Evolutionary conservation across 768 basidiomycete genomes (phyloP).

Genomic region (Suillus spraguei): DNA sequence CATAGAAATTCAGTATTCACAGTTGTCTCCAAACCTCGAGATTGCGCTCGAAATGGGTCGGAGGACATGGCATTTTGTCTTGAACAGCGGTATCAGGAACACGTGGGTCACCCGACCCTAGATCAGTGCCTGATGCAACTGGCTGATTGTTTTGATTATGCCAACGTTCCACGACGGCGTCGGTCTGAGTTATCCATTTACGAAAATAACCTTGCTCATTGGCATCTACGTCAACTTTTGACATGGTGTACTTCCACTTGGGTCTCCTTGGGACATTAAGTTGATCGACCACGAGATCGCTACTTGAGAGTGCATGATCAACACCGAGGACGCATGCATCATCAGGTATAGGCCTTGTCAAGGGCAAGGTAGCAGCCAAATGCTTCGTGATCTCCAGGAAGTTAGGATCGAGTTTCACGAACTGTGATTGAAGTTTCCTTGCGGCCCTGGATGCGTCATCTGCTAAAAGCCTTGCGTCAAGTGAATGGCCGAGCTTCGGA

Average conservation of each 20-base stretch:
- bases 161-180: slow-evolving; percentile 58
- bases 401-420: slow-evolving; percentile 57
- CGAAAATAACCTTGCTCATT: slow-evolving; percentile 87
- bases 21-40: slow-evolving; percentile 95
- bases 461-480: slow-evolving; percentile 16
- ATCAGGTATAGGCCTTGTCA: slow-evolving; percentile 58
- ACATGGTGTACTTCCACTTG: slow-evolving; percentile 85
- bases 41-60: slow-evolving; percentile 87
- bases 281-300: slow-evolving; percentile 1
- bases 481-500: slow-evolving; percentile 14
- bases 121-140: slow-evolving; percentile 10
- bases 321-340: slow-evolving; percentile 42
- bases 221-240: slow-evolving; percentile 84
- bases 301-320: not conserved
- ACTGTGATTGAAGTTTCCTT: slow-evolving; percentile 67
- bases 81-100: slow-evolving; percentile 13
- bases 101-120: slow-evolving; percentile 12
- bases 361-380: slow-evolving; percentile 53
- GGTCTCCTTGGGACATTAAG: slow-evolving; percentile 61
- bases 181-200: slow-evolving; percentile 75
- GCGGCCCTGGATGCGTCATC: slow-evolving; percentile 42
- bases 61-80: slow-evolving; percentile 56
- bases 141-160: slow-evolving; percentile 27
- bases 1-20: slow-evolving; percentile 36
- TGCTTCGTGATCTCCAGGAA: slow-evolving; percentile 64